These are phyloP conservation scores for Lyophyllum shimeji DNA, from an alignment of 768 basidiomycete genomes.

Conservation along the genomic window DNA sequence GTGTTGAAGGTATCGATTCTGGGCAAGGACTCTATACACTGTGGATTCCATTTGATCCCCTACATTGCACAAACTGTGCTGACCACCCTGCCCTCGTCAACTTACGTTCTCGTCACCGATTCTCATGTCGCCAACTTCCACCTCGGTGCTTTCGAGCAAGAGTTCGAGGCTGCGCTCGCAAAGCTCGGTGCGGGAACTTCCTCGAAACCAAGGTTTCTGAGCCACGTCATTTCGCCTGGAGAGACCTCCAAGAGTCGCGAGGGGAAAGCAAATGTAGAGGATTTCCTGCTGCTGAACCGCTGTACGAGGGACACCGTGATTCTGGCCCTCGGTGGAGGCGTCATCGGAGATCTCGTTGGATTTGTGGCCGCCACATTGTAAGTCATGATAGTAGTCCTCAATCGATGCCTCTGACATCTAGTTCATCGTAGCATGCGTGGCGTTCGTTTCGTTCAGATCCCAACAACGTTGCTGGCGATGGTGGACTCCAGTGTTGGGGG, in stretches of 20 bases:
- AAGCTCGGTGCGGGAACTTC: slow-evolving; percentile 19
- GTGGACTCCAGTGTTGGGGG: slow-evolving; percentile 98
- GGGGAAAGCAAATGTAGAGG: slow-evolving; percentile 92
- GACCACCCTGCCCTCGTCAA: slow-evolving; percentile 68
- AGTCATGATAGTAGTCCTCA: slow-evolving; percentile 31
- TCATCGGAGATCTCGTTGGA: slow-evolving; percentile 95
- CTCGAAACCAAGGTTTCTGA: slow-evolving; percentile 65
- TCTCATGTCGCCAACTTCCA: slow-evolving; percentile 84
- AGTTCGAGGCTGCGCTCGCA: slow-evolving; percentile 52
- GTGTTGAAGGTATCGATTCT: slow-evolving; percentile 82
- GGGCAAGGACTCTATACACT: slow-evolving; percentile 85
- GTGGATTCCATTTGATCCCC: slow-evolving; percentile 88
- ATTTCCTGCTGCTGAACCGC: slow-evolving; percentile 82
- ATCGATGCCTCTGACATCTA: slow-evolving; percentile 7
- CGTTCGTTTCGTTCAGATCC: slow-evolving; percentile 92
- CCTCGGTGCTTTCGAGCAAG: slow-evolving; percentile 62
- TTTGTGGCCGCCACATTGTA: slow-evolving; percentile 98
- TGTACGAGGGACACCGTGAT: slow-evolving; percentile 94
- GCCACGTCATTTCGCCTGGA: slow-evolving; percentile 81
- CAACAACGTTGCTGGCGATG: slow-evolving; percentile 96
- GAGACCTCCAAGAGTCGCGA: slow-evolving; percentile 91
- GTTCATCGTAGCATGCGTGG: slow-evolving; percentile 82
- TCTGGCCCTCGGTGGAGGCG: slow-evolving; percentile 93
- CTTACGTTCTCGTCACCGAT: slow-evolving; percentile 93
- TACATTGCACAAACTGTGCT: slow-evolving; percentile 82